phyloP scores from a whole-genome alignment of 1,284 basidiomycete genomes.

The Sanghuangporus sanghuang region DNA sequence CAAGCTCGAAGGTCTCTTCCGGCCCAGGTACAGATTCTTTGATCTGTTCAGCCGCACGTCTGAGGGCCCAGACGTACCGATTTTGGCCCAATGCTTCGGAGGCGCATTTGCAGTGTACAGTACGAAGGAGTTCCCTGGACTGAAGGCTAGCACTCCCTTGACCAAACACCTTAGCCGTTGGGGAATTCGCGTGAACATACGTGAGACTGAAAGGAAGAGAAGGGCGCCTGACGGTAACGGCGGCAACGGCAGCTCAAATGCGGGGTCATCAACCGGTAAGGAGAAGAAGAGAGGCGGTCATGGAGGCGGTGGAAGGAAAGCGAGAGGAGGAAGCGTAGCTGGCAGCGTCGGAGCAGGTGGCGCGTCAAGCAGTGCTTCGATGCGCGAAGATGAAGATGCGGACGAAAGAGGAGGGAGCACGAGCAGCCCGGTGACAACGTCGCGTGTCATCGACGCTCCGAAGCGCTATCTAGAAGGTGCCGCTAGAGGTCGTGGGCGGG shows the following conservation, averaged over 20 bases:
- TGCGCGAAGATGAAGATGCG: neutral
- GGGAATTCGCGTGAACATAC: constrained; percentile 66
- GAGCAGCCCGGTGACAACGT: neutral
- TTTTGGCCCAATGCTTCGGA: constrained; percentile 69
- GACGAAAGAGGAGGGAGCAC: neutral
- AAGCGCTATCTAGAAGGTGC: constrained; percentile 12
- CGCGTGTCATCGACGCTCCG: constrained; percentile 16
- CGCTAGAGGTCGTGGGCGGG: neutral
- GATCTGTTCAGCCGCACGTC: constrained; percentile 43
- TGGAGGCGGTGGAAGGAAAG: constrained; percentile 53
- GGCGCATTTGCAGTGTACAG: constrained; percentile 67
- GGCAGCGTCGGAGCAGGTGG: neutral
- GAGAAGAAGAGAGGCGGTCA: neutral
- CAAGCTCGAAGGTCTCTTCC: constrained; percentile 59
- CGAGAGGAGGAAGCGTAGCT: constrained; percentile 49
- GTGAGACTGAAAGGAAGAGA: constrained; percentile 62
- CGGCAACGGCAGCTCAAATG: neutral
- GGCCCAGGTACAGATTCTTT: constrained; percentile 62
- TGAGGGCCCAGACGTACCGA: constrained; percentile 33
- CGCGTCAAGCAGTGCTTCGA: neutral
- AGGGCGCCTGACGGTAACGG: constrained; percentile 22
- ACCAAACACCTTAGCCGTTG: constrained; percentile 49
- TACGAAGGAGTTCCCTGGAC: constrained; percentile 75
- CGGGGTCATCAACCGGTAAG: neutral
- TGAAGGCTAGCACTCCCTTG: constrained; percentile 65